Conservation (phyloP, 495 filamentous ascomycete species). For the Penicillium macrosclerotiorum region DNA sequence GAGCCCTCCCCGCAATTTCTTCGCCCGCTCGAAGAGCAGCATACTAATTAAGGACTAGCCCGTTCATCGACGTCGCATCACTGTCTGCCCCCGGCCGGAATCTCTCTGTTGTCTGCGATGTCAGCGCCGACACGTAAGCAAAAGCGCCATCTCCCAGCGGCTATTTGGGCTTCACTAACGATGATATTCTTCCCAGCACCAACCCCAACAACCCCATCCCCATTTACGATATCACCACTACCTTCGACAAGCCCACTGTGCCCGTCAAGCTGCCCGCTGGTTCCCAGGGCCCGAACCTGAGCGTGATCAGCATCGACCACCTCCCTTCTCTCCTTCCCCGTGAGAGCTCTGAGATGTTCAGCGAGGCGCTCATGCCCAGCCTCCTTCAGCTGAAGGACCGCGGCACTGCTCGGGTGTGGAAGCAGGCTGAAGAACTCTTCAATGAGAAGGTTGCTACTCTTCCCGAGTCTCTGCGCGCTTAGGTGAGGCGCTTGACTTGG, state of each 20-base stretch:
- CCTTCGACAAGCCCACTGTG: slow-evolving; percentile 81
- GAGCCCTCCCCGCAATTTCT: slow-evolving; percentile 38
- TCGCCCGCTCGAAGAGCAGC: too few species aligned
- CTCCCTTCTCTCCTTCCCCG: slow-evolving; percentile 82
- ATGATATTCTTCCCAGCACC: slow-evolving; percentile 35
- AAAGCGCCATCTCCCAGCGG: too few species aligned
- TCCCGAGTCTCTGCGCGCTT: slow-evolving; percentile 39
- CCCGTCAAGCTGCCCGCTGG: slow-evolving; percentile 55
- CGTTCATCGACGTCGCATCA: slow-evolving; percentile 70
- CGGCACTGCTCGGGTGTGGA: slow-evolving; percentile 72
- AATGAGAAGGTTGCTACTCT: slow-evolving; percentile 78
- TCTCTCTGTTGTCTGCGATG: slow-evolving; percentile 85
- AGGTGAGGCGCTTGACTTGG: background rate
- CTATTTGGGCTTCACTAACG: background rate
- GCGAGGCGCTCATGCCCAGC: slow-evolving; percentile 72
- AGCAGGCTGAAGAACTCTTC: slow-evolving; percentile 78
- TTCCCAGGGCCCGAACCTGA: slow-evolving; percentile 57
- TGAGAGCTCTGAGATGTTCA: slow-evolving; percentile 87
- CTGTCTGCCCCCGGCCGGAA: slow-evolving; percentile 67
- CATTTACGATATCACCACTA: slow-evolving; percentile 78
- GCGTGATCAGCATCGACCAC: slow-evolving; percentile 87
- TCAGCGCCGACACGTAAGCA: slow-evolving; percentile 67
- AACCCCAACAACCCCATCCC: slow-evolving; percentile 80
- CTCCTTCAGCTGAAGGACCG: slow-evolving; percentile 77
- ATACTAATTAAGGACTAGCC: too few species aligned